A percentile compares a stretch with the other conserved stretches of the same genome.
Conservation (phyloP, 345 rosid species). For the Carallia pectinifolia region DNA sequence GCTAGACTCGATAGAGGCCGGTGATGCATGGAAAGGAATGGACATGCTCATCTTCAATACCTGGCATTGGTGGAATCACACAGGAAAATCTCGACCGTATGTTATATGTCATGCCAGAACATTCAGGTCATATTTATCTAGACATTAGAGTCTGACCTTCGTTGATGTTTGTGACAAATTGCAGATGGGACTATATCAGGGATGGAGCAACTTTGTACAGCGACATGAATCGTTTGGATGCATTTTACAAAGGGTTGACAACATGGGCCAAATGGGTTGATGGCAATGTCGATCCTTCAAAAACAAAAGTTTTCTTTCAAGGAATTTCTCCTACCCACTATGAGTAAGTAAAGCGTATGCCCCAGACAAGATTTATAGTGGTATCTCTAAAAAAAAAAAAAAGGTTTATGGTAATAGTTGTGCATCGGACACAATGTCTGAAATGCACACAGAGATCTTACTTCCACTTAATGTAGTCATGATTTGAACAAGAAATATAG, state of each 20-base stretch:
- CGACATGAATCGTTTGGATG: conserved; percentile 79
- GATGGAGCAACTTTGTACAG: conserved; percentile 44
- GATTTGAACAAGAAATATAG: no score
- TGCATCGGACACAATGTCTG: no score
- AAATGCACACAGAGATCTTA: no score
- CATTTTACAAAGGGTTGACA: conserved; percentile 62
- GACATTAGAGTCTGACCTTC: background rate
- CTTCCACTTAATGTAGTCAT: no score
- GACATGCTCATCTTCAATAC: conserved; percentile 83
- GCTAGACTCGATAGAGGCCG: conserved; percentile 57
- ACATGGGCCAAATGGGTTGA: conserved; percentile 93
- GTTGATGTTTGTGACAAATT: background rate
- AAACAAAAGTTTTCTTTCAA: conserved; percentile 84
- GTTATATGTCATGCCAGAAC: conserved; percentile 1
- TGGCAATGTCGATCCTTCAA: conserved; percentile 52
- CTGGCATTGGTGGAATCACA: conserved; percentile 98
- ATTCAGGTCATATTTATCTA: background rate
- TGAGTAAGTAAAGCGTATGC: conserved; percentile 42
- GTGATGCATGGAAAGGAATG: conserved; percentile 77
- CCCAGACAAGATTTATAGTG: background rate
- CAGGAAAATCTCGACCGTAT: conserved; percentile 63
- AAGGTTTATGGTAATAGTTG: background rate
- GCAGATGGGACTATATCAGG: conserved; percentile 82
- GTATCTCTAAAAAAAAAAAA: no score
- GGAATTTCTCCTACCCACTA: conserved; percentile 96